A percentile compares a stretch with the other conserved stretches of the same genome.
Evolutionary conservation across 2,329 filamentous ascomycete genomes (phyloP).

Genomic region (Aspergillus niger): DNA sequence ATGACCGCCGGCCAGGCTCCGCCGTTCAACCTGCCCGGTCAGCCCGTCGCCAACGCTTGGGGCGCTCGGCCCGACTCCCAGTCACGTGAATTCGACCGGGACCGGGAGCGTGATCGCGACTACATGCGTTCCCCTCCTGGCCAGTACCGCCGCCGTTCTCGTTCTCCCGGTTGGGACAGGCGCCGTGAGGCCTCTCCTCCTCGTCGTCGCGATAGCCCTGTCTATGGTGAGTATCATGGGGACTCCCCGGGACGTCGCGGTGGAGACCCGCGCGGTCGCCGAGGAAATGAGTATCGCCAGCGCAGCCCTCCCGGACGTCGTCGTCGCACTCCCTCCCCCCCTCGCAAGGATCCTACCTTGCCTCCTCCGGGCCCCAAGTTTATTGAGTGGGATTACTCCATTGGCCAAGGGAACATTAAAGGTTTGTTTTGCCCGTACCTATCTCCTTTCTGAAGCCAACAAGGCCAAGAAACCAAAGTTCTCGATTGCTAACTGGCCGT

Average conservation of each 20-base stretch:
- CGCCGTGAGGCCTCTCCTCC: constrained; percentile 65
- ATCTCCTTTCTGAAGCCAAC: background rate
- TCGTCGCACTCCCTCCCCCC: constrained; percentile 63
- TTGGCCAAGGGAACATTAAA: constrained; percentile 80
- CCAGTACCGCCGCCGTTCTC: constrained; percentile 68
- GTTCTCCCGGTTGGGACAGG: constrained; percentile 76
- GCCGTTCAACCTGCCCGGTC: constrained; percentile 37
- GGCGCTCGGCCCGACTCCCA: constrained; percentile 41
- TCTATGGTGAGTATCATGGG: constrained; percentile 72
- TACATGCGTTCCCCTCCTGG: constrained; percentile 64
- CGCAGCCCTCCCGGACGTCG: constrained; percentile 76
- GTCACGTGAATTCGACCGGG: constrained; percentile 55
- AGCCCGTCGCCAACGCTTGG: constrained; percentile 36
- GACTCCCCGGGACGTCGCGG: constrained; percentile 65
- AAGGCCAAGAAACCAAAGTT: background rate
- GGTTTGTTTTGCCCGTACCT: constrained; percentile 39
- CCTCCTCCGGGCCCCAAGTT: constrained; percentile 65
- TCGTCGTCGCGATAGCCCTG: constrained; percentile 66
- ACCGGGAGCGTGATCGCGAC: constrained; percentile 64
- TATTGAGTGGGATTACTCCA: constrained; percentile 73
- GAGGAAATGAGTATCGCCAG: constrained; percentile 73
- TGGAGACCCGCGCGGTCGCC: constrained; percentile 57
- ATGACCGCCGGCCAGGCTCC: constrained; percentile 38
- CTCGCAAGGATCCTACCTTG: constrained; percentile 45
- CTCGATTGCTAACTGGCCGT: constrained; percentile 18